Base-by-base conservation (phyloP, 2,329 filamentous ascomycete species). In the Hyphodiscus sp. region DNA sequence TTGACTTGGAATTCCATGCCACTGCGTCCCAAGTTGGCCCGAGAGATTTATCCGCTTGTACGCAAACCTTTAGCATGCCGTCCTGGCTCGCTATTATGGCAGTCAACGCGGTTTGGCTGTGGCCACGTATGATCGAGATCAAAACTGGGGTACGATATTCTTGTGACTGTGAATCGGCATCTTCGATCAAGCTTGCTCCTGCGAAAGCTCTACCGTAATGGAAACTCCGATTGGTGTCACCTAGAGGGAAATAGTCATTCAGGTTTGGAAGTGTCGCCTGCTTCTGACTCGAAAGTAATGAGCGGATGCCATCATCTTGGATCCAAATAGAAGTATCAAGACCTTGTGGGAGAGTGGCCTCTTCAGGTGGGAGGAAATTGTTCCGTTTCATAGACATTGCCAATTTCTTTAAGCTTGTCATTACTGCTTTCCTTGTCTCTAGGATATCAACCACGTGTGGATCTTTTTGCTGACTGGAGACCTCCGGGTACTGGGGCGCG, bases 301-400 rank as follows among this genome's bases (percentile, higher is more conserved):
- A 64, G 51, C 56, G 53, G 42, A 63, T 61, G 9, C 65, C 66
- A 41, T 63, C 60, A 63, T 95, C 94, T 52, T 85, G 79, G 16
- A 91, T 67, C 90, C 89, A 96, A 41, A 95, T 86, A 0, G 81
- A 82, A 51, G 88, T 88, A 65, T 96, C 87, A 56, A 92, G 83
- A 1, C 84, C 83, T 63, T 90, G 87, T 1, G 86, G 86, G n/a
- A 91, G 75, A 44, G 85, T 79, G 0, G 81, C 74, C 47, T 85
- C 81, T 51, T 85, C 79, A 1, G 77, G 74, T 0, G 89, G 86
- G 61, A 96, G 75, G 53, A 94, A 83, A 20, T 85, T 82, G 64
- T 95, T 95, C 50, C 88, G 78, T 68, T 87, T 86, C 86, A 96
- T 95, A 0, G 89, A 95, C 61, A 86, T 79, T 4, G 87, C 76